A percentile compares a stretch with the other conserved stretches of the same genome.
phyloP scores from a whole-genome alignment of 1,284 basidiomycete genomes.

The Earliella scabrosa region DNA sequence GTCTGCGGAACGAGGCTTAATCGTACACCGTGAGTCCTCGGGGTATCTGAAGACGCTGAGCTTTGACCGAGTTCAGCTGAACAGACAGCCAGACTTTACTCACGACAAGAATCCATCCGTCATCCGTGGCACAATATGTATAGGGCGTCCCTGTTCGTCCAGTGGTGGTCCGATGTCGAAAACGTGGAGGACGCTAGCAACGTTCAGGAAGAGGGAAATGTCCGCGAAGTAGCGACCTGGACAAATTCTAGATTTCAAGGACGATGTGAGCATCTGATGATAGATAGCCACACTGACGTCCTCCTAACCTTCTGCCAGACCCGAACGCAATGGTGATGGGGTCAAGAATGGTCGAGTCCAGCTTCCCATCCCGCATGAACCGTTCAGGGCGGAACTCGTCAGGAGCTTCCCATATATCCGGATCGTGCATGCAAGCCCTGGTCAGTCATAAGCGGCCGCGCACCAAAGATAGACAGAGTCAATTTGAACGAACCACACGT shows the following conservation, averaged over 20 bases:
- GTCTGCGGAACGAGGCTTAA: background rate
- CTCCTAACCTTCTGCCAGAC: constrained; percentile 4
- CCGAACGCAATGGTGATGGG: constrained; percentile 3
- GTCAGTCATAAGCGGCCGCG: background rate
- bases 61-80: background rate
- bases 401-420: background rate
- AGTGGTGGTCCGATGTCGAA: constrained; percentile 41
- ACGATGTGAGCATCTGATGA: background rate
- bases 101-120: background rate
- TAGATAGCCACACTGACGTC: background rate
- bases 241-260: constrained; percentile 15
- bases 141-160: constrained; percentile 20
- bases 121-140: background rate
- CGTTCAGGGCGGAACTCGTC: constrained; percentile 8
- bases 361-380: constrained; percentile 2
- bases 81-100: background rate
- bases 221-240: constrained; percentile 24
- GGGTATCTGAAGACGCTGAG: background rate
- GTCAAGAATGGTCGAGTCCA: background rate
- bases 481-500: background rate
- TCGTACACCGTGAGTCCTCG: background rate
- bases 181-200: constrained; percentile 45
- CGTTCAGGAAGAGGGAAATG: constrained; percentile 42
- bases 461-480: background rate
- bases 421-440: constrained; percentile 9